These are phyloP conservation scores for Paecilomyces fulvus DNA, from an alignment of 2,329 filamentous ascomycete species.

Conservation along the genomic window DNA sequence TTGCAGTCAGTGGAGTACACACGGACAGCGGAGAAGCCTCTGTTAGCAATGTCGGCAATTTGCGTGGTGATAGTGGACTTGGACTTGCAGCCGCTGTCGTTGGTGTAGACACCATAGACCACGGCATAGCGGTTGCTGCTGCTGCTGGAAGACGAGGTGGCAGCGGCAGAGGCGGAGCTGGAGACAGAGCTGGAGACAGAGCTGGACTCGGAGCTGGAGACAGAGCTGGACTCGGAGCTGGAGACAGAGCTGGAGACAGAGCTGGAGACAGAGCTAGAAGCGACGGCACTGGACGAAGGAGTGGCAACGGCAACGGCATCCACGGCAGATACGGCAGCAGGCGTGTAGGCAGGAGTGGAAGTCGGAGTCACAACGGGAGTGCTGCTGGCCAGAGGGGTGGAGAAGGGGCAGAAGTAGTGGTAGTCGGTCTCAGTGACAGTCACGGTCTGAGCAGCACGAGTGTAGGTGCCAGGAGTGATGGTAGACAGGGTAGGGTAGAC, in stretches of 20 bases:
- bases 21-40: slow-evolving; percentile 65
- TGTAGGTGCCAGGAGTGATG: slow-evolving; percentile 65
- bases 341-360: slow-evolving; percentile 14
- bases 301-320: slow-evolving; percentile 5
- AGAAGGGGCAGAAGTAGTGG: slow-evolving; percentile 64
- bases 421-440: slow-evolving; percentile 61
- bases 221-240: slow-evolving; percentile 17
- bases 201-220: slow-evolving; percentile 5
- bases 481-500: slow-evolving; percentile 59
- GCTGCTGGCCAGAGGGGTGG: slow-evolving; percentile 34
- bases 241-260: slow-evolving; percentile 8
- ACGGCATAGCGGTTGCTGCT: slow-evolving; percentile 55
- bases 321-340: slow-evolving; percentile 13
- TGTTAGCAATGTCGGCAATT: slow-evolving; percentile 52
- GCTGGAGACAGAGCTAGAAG: slow-evolving; percentile 19
- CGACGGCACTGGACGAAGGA: slow-evolving; percentile 9
- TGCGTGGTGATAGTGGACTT: slow-evolving; percentile 51
- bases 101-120: slow-evolving; percentile 69
- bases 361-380: slow-evolving; percentile 14
- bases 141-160: not conserved
- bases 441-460: slow-evolving; percentile 55
- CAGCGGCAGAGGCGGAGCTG: slow-evolving; percentile 8
- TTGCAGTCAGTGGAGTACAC: slow-evolving; percentile 90
- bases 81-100: slow-evolving; percentile 54
- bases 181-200: slow-evolving; percentile 8